A percentile compares a stretch with the other conserved stretches of the same genome.
phyloP scores from a whole-genome alignment of 495 filamentous ascomycete genomes.

The Aspergillus kassunensis region DNA sequence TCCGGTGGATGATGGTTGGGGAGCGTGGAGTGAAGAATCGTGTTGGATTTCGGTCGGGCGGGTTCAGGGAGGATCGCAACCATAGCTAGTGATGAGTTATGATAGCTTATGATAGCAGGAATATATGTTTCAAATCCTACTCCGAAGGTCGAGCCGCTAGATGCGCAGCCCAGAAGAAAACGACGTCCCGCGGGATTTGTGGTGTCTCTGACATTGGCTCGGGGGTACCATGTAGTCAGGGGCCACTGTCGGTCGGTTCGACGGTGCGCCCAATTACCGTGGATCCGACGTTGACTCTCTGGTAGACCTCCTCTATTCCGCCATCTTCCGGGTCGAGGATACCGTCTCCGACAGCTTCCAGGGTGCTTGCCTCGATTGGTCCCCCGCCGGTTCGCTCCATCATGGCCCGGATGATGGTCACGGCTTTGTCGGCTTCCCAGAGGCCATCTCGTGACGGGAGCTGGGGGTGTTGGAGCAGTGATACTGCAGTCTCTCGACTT shows the following conservation, averaged over 20 bases:
- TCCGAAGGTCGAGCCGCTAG: neutral
- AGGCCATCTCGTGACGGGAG: slow-evolving; percentile 18
- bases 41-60: too few species aligned
- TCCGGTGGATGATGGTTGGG: neutral
- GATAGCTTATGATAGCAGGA: too few species aligned
- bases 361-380: neutral
- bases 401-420: neutral
- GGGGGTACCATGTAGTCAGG: neutral
- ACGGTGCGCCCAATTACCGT: neutral
- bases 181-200: neutral
- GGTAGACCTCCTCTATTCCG: neutral
- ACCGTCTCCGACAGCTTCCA: neutral
- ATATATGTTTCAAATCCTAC: too few species aligned
- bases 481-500: slow-evolving; percentile 9
- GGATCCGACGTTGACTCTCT: neutral
- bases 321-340: neutral
- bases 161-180: neutral
- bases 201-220: neutral
- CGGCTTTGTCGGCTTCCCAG: slow-evolving; percentile 17
- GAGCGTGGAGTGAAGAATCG: neutral
- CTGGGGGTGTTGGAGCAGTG: slow-evolving; percentile 9
- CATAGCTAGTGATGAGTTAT: neutral
- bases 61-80: too few species aligned
- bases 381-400: neutral
- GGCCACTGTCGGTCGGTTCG: neutral